Evolutionary conservation across 106 monocot genomes (phyloP), one percentile per base, ranked within the genome.

Genomic region (Alisma plantagoaquatica): DNA sequence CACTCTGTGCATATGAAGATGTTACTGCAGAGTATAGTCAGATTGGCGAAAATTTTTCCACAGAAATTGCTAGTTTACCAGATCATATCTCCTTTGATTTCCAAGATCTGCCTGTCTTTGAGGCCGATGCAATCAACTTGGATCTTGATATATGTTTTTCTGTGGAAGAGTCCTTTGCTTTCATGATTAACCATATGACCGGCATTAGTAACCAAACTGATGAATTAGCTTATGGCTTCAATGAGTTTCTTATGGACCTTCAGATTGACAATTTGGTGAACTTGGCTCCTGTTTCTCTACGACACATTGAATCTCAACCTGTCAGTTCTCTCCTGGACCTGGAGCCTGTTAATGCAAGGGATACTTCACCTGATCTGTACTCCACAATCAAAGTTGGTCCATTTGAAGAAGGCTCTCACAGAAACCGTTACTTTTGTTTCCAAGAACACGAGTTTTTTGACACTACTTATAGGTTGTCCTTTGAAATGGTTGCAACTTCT

Each of bases 391-490:
- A 73, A 30, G 25, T 71, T 17, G 60, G 53, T 45, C 29, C 70
- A 68, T 51, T 67, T 70, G 86, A 61, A 49, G 61, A 44, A 32
- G 74, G 33, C 55, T 50, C 60, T 33, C 62, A 56, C 43, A 33
- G 65, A n/a, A 74, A 73, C 21, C 69, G 74, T 63, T 74, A 64
- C 10, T 23, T 77, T 63, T 50, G 43, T 61, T 68, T 72, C 47
- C 74, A 73, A 60, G 77, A 78, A 74, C 68, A 75, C 20, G 60
- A 81, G 58, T 63, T 72, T 21, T 54, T 87, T 64, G 81, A 87
- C 65, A 43, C 57, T 51, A 32, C 61, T 73, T 30, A 67, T 35
- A 30, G 49, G 46, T 46, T 74, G 47, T 33, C 51, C 10, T 68
- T 55, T 18, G 46, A 77, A 68, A 69, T 65, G 10, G 65, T 87